Conservation (phyloP, 257 asterid genomes). For the Solanum habrochaites region DNA sequence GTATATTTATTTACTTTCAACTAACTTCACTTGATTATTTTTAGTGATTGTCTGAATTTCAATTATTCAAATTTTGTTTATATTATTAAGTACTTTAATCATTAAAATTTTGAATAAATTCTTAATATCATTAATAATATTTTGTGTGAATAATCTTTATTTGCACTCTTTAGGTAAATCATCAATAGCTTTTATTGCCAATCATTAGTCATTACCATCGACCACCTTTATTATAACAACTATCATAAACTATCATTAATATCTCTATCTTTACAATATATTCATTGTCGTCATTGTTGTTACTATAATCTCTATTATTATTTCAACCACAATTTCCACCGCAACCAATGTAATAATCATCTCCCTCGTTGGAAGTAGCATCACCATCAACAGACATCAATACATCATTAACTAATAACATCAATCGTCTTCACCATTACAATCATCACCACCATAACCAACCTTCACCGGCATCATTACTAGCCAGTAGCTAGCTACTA, state of each 20-base stretch:
- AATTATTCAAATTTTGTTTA: too few species aligned
- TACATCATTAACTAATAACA: too few species aligned
- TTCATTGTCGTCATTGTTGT: background rate
- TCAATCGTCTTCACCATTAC: background rate
- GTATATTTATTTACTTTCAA: background rate
- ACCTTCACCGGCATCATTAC: background rate
- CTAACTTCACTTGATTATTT: background rate
- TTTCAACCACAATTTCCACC: background rate
- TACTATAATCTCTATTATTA: too few species aligned
- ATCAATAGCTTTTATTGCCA: too few species aligned
- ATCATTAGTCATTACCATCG: background rate
- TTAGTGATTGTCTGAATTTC: background rate
- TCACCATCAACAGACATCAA: too few species aligned
- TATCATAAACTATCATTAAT: too few species aligned
- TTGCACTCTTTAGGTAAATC: too few species aligned
- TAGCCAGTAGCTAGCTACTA: background rate
- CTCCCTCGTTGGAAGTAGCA: background rate
- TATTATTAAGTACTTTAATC: background rate
- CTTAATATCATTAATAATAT: too few species aligned
- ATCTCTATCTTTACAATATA: too few species aligned
- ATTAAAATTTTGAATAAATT: too few species aligned
- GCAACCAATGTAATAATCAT: background rate
- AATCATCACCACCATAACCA: background rate
- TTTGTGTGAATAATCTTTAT: background rate
- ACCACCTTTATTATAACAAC: too few species aligned